Evolutionary conservation across 1,284 basidiomycete species (phyloP), one percentile per base, ranked within the genome.

Genomic region (Tilletiopsis washingtonensis): DNA sequence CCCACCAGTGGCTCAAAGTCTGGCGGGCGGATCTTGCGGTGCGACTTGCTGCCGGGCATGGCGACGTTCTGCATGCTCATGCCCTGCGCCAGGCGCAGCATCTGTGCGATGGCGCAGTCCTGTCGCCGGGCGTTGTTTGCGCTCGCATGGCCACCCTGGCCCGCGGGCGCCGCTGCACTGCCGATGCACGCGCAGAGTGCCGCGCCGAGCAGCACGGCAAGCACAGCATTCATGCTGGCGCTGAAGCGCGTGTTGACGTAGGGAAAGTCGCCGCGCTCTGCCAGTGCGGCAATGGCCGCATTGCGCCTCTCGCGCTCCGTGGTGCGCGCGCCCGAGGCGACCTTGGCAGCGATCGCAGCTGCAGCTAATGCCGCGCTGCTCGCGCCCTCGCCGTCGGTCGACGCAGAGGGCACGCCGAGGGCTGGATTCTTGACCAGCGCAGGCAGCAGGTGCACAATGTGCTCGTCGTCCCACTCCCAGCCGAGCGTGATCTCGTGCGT

Each of bases 391-490:
- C 38, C 38, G 12, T n/a, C 38, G 11, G 43, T 36, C 9, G 39
- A 32, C 11, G 26, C 23, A 12, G 17, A 17, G 23, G 24, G 34
- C 54, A 66, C 43, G 58, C 61, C 49, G 39, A 55, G 52, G 34
- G 48, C 53, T 6, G 71, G 68, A 11, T 71, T 76, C 59, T 82
- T 77, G 44, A 87, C 78, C 43, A 88, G 75, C 15, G 82, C 81
- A 3, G 85, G 86, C 0, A 96, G 76, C 44, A 81, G 77, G 74
- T 96, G 91, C 0, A 94, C 82, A 0, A 86, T 83, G 67, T 90
- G 87, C 4, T 83, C 82, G 64, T 96, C 91, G 62, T 94, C 91
- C 91, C 91, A 96, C 71, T 94, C 90, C 90, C 91, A 97, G 0
- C 85, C 87, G 0, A 96, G 75, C 0, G 91, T 82, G 36, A 97